phyloP scores from a whole-genome alignment of 2,329 filamentous ascomycete species.

The Colletotrichum orchidophilum region DNA sequence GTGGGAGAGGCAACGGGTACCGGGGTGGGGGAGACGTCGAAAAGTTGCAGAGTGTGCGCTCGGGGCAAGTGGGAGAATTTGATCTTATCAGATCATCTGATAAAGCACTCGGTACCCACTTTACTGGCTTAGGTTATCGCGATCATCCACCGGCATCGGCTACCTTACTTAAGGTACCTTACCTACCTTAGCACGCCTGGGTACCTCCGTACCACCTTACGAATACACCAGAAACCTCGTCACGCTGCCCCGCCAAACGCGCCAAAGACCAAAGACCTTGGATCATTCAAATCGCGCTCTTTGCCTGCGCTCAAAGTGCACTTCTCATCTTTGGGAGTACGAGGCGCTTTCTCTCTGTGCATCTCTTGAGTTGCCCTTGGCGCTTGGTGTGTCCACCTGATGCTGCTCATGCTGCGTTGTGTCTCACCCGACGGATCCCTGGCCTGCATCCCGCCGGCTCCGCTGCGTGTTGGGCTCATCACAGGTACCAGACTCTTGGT shows the following conservation, averaged over 20 bases:
- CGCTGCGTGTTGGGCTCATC: neutral
- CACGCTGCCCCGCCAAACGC: neutral
- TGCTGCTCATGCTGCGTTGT: constrained; percentile 3
- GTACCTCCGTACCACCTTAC: too few species aligned
- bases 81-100: constrained; percentile 37
- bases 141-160: constrained; percentile 31
- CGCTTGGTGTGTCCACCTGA: neutral
- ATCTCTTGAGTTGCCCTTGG: neutral
- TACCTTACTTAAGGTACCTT: too few species aligned
- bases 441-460: neutral
- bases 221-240: too few species aligned
- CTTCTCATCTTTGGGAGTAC: neutral
- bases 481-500: too few species aligned
- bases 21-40: neutral
- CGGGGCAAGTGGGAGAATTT: constrained; percentile 9
- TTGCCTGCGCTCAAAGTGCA: neutral
- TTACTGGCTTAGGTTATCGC: constrained; percentile 13
- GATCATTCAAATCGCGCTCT: neutral
- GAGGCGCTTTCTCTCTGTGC: neutral
- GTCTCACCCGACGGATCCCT: constrained; percentile 6
- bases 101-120: neutral
- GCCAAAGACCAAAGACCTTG: too few species aligned
- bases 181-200: too few species aligned
- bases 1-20: neutral
- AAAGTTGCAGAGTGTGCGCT: neutral